Base-by-base conservation (phyloP, 257 asterid species). In the Jasminum sambac region DNA sequence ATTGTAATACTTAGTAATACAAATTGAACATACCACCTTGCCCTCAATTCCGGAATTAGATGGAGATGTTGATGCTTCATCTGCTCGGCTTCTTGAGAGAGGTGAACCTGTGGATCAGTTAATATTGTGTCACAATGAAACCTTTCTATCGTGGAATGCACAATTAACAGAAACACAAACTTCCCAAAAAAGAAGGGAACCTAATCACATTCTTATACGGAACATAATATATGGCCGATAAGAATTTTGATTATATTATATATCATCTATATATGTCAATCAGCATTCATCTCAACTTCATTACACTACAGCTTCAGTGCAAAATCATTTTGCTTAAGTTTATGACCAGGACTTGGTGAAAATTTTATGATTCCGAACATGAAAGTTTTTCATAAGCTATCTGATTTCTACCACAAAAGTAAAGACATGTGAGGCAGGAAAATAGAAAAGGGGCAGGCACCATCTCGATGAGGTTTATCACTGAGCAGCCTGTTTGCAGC, bases 381-480 rank as follows among this genome's bases (percentile, higher is more conserved):
- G 11, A 2, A 70, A 52, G 34, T 37, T 40, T 13, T 52, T 42
- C 69, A 69, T 7, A 34, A 63, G 63, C 65, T 17, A 64, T 38
- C 67, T 16, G 76, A 76, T 57, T 19, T 46, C 13, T 42, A 40
- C 2, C 19, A 34, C 30, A 68, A 63, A 75, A 41, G 5, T n/a
- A 11, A 57, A 19, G 17, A 74, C n/a, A 12, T 30, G 21, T 41
- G 14, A 44, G 38, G 23, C 23, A 13, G 37, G 36, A 65, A 17
- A 44, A 36, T 14, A 24, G 71, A 55, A 42, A 42, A 41, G 72
- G 72, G 37, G 77, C 24, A 71, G 8, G 74, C 74, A 91, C 98
- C 96, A 81, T 89, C 94, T 19, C 69, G 76, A 77, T 91, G 91
- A 4, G 92, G 98, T 72, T 87, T 90, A 81, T 89, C 95, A 2